Evolutionary conservation across 2,329 filamentous ascomycete species (phyloP), one percentile per base, ranked within the genome.

Genomic region (Dactylonectria macrodidyma): DNA sequence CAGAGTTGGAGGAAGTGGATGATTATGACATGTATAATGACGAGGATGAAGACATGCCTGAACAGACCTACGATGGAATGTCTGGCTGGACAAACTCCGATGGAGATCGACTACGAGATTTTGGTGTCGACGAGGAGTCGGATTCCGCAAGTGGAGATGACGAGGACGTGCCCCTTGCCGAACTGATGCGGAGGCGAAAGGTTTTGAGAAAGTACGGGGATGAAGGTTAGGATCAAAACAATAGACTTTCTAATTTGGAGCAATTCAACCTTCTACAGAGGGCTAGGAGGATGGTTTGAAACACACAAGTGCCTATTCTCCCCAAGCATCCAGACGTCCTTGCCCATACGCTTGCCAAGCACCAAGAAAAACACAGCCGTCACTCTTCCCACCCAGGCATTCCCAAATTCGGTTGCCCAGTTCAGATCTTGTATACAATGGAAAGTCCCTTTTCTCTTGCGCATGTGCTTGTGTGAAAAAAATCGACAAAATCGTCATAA

Each of bases 61-160:
- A 71, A 11, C 72, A 67, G 2, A 74, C 76, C 3, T 76, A 75
- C 11, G 61, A 71, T 71, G 73, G 72, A 3, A 71, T 72, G 74
- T 86, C 86, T 48, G 87, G 83, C 5, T 96, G 93, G 93, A 89
- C 86, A 0, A 95, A 95, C 72, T 86, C 89, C 0, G 93, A 95
- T 59, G 93, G 93, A 1, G 92, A 95, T 76, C 84, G 89, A 38
- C 81, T 96, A 57, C 85, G 88, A 48, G 93, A 96, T 75, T 96
- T 91, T 76, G 93, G 93, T 2, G 93, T 96, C 0, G 93, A 95
- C 73, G 92, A 94, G 75, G 92, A 94, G 64, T 67, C 65, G 1
- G 76, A 76, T 30, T 65, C 65, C 11, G 64, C 59, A 11, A 67
- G 69, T 9, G 50, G 69, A 3, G 75, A 76, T 4, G 78, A 88